Evolutionary conservation across 208 protist genomes (phyloP).

Genomic region (Wallacemonas collosoma): DNA sequence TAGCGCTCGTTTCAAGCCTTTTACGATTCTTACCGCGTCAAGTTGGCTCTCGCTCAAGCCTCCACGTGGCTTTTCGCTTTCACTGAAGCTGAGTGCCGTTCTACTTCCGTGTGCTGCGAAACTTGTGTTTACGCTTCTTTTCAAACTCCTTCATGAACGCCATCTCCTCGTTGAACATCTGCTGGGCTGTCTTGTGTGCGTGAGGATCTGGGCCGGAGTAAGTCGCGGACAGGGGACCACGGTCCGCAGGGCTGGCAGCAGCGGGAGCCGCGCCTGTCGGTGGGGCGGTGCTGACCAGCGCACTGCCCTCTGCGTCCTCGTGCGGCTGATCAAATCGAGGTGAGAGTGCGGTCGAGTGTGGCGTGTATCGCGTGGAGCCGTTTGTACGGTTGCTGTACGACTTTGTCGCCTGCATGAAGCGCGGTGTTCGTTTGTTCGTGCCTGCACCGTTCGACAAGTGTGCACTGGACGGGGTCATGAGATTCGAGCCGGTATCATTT

Average conservation of each 20-base stretch:
- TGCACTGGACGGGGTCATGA: neutral
- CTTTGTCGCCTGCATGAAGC: slow-evolving; percentile 50
- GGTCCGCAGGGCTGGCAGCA: neutral
- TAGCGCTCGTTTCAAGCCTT: no score
- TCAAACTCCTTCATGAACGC: slow-evolving; percentile 54
- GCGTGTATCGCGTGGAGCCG: neutral
- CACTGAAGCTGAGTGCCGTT: neutral
- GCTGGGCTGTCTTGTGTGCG: slow-evolving; percentile 35
- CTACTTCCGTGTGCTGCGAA: neutral
- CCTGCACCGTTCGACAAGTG: neutral
- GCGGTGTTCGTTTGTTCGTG: slow-evolving; percentile 19
- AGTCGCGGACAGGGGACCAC: slow-evolving; percentile 1
- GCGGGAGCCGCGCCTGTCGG: neutral
- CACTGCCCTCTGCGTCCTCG: neutral
- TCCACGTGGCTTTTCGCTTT: neutral
- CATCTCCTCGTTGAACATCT: slow-evolving; percentile 50
- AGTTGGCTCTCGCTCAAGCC: no score
- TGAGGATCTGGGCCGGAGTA: slow-evolving; percentile 5
- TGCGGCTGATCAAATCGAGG: neutral
- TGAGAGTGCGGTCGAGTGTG: neutral
- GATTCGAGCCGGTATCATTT: neutral
- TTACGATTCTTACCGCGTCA: no score
- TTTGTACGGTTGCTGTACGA: slow-evolving; percentile 27
- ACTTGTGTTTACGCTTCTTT: slow-evolving; percentile 26
- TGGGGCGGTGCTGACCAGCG: neutral